Evolutionary conservation across 305 asterid genomes (phyloP), one percentile per base, ranked within the genome.

Genomic region (Fraxinus greggii): DNA sequence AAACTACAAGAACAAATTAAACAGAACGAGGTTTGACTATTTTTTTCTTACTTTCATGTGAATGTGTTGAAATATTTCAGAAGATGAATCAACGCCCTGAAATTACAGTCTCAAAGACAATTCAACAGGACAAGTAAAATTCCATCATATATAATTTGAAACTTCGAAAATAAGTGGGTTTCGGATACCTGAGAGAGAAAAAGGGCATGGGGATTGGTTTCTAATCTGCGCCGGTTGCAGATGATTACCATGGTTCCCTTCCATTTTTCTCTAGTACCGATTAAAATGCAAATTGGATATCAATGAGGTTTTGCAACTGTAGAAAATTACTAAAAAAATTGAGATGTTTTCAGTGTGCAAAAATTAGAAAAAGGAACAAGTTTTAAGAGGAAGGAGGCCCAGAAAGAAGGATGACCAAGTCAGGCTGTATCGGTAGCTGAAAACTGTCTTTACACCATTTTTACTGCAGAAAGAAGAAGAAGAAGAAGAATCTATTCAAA

Each of bases 221-320:
- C 89, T 33, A 95, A 81, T 78, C 84, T 89, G 85, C 91, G 92
- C 65, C 94, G 91, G 83, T 83, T 89, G 93, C 97, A 93, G 42
- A 93, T 84, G 85, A 94, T 85, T 28, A 91, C 94, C 1, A 92
- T 94, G 33, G 63, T 83, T 6, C 89, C 84, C 32, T 73, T 77
- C 89, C 84, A 35, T 73, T 77, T 63, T 77, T 82, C 70, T 78
- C 86, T 51, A 78, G 33, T 6, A 92, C 95, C 8, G 92, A 84
- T 76, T 94, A 94, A 77, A 89, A 83, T 1, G 98, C 99, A 61
- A 88, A 95, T 86, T 95, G 97, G 90, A 94, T 48, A 91, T 95
- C 84, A 93, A 84, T 15, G 97, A 95, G 79, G 97, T 90, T 86
- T 94, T 95, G 76, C 98, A 97, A 32, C 98, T 4, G 61, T 4